A percentile compares a stretch with the other conserved stretches of the same genome.
Conservation (phyloP, 2,329 filamentous ascomycete genomes). For the Arthroderma uncinatum region DNA sequence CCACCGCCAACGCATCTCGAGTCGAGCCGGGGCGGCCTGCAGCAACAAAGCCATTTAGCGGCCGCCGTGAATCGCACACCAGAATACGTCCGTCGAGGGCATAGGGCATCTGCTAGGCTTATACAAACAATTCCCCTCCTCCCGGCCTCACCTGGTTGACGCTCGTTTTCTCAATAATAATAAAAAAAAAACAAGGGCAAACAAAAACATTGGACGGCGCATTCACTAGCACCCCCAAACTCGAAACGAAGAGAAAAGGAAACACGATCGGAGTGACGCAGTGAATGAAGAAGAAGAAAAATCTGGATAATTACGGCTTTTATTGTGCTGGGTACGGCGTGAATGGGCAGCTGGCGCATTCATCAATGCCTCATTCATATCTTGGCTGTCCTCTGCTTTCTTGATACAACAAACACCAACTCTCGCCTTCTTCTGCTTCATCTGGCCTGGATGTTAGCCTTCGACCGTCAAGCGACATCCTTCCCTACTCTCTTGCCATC, state of each 20-base stretch:
- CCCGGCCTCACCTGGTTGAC: background rate
- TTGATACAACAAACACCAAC: background rate
- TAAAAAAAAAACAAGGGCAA: background rate
- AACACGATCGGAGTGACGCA: background rate
- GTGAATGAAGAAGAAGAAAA: background rate
- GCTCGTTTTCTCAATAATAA: background rate
- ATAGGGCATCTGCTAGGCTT: background rate
- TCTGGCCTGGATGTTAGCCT: conserved; percentile 3
- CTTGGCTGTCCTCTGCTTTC: background rate
- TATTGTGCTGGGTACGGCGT: background rate
- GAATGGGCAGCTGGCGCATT: conserved; percentile 11
- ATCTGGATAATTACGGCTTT: background rate
- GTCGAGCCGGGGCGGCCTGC: background rate
- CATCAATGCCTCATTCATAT: conserved; percentile 5
- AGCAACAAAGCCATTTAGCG: background rate
- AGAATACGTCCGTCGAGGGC: background rate
- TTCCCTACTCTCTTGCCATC: background rate
- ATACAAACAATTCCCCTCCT: background rate
- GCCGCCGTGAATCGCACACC: background rate
- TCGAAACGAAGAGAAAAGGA: background rate
- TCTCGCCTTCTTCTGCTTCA: background rate
- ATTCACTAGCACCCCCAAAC: background rate
- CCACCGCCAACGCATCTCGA: conserved; percentile 2
- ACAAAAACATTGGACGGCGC: background rate
- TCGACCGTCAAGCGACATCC: conserved; percentile 3